Base-by-base conservation (phyloP, 1,284 basidiomycete genomes). In the Pseudozyma tsukubaensis region DNA sequence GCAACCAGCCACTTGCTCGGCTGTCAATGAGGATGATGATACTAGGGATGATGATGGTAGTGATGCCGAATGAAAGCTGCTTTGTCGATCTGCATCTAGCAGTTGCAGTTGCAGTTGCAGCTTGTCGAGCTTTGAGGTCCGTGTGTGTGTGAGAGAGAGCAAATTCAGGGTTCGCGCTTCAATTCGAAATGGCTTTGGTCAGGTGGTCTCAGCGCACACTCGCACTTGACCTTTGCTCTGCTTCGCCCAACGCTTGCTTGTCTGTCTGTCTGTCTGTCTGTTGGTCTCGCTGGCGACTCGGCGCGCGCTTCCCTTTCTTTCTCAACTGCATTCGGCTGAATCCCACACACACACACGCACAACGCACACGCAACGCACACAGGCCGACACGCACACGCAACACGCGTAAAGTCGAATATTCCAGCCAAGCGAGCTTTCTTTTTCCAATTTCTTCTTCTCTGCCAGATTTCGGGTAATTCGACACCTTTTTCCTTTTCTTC, bases 341-440 rank as follows among this genome's bases (percentile, higher is more conserved):
- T 3, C 24, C 24, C 24, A 29, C 24, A 29, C 24, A 29, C 24
- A 29, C 24, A 29, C 24, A 51, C 50, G 13, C 51, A 24, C 51
- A 43, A 43, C 39, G 9, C 51, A 39, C 12, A 52, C 50, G 37
- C 37, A 35, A 44, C 19, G 14, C 42, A 35, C 21, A 13, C 24
- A 29, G 24, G 24, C 24, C 24, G 24, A 29, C 24, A 29, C 24
- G 24, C 24, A 29, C 24, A 51, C 50, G 13, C 51, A 24, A 37
- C 29, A 43, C 39, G 9, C 51, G 21, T 6, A 52, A 37, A 21
- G 19, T 34, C 19, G 6, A 29, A 35, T 16, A 13, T 49, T 49
- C 24, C 32, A 35, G 36, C 7, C 34, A 50, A 50, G 36, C 50
- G 16, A 51, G 37, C 37, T 42, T 42, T 51, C 49, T 51, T 51